Base-by-base conservation (phyloP, 1,139 yeast genomes). In the Sugiyamaella grinbergsii region DNA sequence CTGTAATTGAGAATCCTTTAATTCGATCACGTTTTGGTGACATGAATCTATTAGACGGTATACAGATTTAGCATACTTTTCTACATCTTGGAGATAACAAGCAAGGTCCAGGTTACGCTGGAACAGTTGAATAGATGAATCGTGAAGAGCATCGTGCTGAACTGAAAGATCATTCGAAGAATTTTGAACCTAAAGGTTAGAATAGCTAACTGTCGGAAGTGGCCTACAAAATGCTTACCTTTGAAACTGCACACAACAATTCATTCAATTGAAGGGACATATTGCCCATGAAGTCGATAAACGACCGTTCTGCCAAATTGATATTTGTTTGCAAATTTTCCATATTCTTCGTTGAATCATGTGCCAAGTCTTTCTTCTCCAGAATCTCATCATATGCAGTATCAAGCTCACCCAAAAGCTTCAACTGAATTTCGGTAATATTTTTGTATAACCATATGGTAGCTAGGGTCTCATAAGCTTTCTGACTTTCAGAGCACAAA, bases 401-500 rank as follows among this genome's bases (percentile, higher is more conserved):
- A 43, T 24, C 23, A 6, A 43, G 33, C 3, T 43, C 42, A 19
- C 24, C 31, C 10, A 43, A 43, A 11, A 43, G 28, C 15, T 28
- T 16, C n/a, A 32, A 11, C 18, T 58, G 56, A 13, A 58, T 29
- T 4, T 32, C 20, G 15, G 58, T 52, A 13, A 59, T 33, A 39
- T 58, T 57, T 31, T 40, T 49, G 39, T 54, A 56, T 8, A 62
- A 37, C 23, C 48, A 29, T 16, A 60, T 31, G n/a, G 52, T 23
- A 16, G 50, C 34, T 31, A 45, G 52, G n/a, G 46, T 45, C 34
- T 56, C 58, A 33, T 54, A 52, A 16, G 48, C 49, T 13, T 47
- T 47, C 19, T 48, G 56, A 26, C 52, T 42, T 49, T 64, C 67
- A 6, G 51, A 44, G 42, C 74, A 70, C 0, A 69, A 49, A 1